Base-by-base conservation (phyloP, 805 yeast species). In the Cyberlindnera petersonii region DNA sequence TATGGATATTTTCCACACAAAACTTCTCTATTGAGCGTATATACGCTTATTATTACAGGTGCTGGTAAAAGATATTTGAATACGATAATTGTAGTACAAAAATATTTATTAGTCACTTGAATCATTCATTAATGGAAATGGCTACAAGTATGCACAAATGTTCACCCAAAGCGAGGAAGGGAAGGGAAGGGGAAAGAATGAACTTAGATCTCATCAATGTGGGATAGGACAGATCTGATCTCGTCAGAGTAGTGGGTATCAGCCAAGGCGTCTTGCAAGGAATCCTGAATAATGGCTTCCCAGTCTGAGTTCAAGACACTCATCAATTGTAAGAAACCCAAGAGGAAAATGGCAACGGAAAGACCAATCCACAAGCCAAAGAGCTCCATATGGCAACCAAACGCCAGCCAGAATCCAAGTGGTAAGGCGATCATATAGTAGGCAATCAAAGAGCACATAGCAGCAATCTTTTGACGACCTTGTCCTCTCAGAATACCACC, bases 401-500 rank as follows among this genome's bases (percentile, higher is more conserved):
- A 80, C 1, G 79, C 71, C 29, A 77, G 60, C 35, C 67, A 59
- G 38, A 76, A 64, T 2, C 82, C 72, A 43, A 77, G 55, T 2
- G 86, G 86, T 26, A 80, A 57, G 1, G 83, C 84, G 23, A 79
- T 56, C 13, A 72, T 52, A 46, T 80, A 80, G 56, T 79, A 80
- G 6, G 81, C 65, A 24, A 75, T 42, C 46, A 80, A 57, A 43
- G 77, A 77, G 24, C 78, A 69, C 36, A 69, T 68, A 2, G 83
- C 82, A 1, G 83, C 82, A 26, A 79, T 71, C 50, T 70, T 73
- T 30, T 81, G 82, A 58, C 75, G 75, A 13, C 91, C 91, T 62
- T 82, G 89, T 6, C 91, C 91, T 56, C 93, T 71, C 38, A 84
- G 64, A 43, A 86, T 71, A 13, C 91, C 91, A 13, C 86, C 88